Base-by-base conservation (phyloP, 768 basidiomycete species). In the Tricholoma furcatifolium region DNA sequence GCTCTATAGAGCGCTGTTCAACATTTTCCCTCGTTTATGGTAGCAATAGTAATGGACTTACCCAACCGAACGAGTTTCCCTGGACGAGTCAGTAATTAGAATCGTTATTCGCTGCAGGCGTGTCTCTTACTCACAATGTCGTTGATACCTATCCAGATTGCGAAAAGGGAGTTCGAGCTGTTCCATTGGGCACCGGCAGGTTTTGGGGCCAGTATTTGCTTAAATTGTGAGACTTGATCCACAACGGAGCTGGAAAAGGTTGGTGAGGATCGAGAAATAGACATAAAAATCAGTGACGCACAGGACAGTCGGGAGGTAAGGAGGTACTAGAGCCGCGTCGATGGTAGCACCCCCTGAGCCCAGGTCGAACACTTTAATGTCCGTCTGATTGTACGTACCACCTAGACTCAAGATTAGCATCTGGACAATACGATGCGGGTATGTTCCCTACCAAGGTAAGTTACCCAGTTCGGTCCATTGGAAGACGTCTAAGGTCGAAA, bases 91-190 rank as follows among this genome's bases (percentile, higher is more conserved):
- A 27, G 20, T 41, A 51, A 65, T 53, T 55, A 24, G 27, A 5
- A 14, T 2, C 30, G 10, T 24, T 9, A 14, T 20, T 6, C 31
- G 15, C 5, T 8, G 7, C 2, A 34, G 3, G 17, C 35, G 36
- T n/a, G 8, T 11, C 2, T 5, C 6, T 4, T n/a, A 68, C 76
- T 66, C 49, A 80, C 80, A 39, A 83, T 72, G 48, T 84, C 84
- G 55, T 86, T 85, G 52, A 85, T 85, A 2, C 84, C 84, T 47
- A 86, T 82, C 83, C 83, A 86, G 40, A 85, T 59, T 2, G 78
- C 77, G 63, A 86, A 85, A 4, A 85, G 65, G 30, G 79, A 69
- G 57, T 85, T 78, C 2, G 68, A 65, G 59, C 77, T 74, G 35
- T 72, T 63, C 85, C 83, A 86, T 9, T 70, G 60, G 1, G 79